Evolutionary conservation across 192 early-diverging fungal species (phyloP).

Genomic region (Helicostylum pulchrum): DNA sequence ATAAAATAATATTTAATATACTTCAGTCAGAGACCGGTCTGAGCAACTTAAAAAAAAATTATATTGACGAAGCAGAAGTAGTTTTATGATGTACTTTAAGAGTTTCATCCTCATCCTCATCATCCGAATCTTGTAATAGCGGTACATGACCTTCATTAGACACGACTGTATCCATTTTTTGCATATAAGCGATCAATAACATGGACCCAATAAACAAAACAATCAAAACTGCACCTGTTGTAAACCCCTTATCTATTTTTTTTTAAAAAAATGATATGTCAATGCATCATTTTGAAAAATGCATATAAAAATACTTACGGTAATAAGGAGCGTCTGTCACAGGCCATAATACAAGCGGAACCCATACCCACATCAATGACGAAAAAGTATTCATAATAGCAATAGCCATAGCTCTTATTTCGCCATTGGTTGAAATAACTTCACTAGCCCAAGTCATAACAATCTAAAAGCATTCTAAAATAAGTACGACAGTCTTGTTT

Average conservation of each 20-base stretch:
- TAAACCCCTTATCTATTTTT: slow-evolving; percentile 16
- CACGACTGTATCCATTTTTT: not conserved
- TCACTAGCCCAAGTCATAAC: slow-evolving; percentile 42
- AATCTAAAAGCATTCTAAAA: slow-evolving; percentile 11
- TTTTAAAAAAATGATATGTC: not conserved
- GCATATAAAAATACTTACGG: slow-evolving; percentile 1
- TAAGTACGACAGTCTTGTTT: not conserved
- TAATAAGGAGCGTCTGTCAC: slow-evolving; percentile 33
- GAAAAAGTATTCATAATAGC: slow-evolving; percentile 35
- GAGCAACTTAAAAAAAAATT: no score
- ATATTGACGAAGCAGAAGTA: no score
- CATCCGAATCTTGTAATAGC: not conserved
- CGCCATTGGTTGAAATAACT: slow-evolving; percentile 25
- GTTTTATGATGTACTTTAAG: no score
- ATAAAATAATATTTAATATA: no score
- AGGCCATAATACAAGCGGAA: slow-evolving; percentile 34
- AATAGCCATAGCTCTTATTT: slow-evolving; percentile 34
- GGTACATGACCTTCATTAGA: not conserved
- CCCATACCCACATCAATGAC: slow-evolving; percentile 23
- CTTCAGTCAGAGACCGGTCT: no score
- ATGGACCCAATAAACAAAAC: slow-evolving; percentile 15
- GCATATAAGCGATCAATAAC: not conserved
- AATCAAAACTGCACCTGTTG: slow-evolving; percentile 16
- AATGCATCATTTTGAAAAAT: not conserved
- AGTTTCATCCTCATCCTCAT: not conserved